phyloP scores from a whole-genome alignment of 2,329 filamentous ascomycete genomes.

The Trichoderma arundinaceum region DNA sequence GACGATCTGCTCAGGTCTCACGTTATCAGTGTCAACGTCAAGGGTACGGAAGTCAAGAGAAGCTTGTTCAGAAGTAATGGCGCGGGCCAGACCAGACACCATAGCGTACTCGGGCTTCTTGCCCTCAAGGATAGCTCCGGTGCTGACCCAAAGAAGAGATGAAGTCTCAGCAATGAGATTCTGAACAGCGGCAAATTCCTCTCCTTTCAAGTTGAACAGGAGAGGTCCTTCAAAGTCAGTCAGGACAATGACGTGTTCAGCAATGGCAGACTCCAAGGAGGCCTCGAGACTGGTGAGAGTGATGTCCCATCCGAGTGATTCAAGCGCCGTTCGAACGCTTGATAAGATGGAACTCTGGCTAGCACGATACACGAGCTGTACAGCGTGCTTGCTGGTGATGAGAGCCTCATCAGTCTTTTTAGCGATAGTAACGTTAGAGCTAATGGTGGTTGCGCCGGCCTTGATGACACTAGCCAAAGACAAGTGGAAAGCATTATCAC shows the following conservation, averaged over 20 bases:
- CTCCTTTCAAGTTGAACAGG: slow-evolving; percentile 37
- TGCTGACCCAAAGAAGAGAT: slow-evolving; percentile 42
- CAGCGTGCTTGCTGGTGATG: background rate
- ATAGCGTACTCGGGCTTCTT: slow-evolving; percentile 39
- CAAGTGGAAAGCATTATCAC: background rate
- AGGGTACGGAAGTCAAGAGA: slow-evolving; percentile 38
- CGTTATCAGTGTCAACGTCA: slow-evolving; percentile 36
- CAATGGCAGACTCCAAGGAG: background rate
- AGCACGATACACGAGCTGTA: slow-evolving; percentile 33
- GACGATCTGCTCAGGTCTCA: slow-evolving; percentile 27
- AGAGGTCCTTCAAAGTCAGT: slow-evolving; percentile 41
- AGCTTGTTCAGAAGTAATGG: slow-evolving; percentile 38
- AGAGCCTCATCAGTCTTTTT: background rate
- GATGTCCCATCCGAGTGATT: slow-evolving; percentile 32
- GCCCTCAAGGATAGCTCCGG: slow-evolving; percentile 36
- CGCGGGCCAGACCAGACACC: slow-evolving; percentile 37
- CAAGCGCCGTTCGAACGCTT: slow-evolving; percentile 32
- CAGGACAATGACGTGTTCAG: slow-evolving; percentile 40
- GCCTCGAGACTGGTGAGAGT: slow-evolving; percentile 29
- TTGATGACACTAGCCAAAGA: slow-evolving; percentile 11
- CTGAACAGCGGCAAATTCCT: slow-evolving; percentile 40
- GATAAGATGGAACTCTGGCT: slow-evolving; percentile 31
- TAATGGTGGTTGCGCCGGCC: slow-evolving; percentile 16
- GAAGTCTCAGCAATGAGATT: slow-evolving; percentile 36
- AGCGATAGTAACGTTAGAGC: background rate